phyloP scores from a whole-genome alignment of 805 yeast species.

The Schwanniomyces pseudopolymorphus region DNA sequence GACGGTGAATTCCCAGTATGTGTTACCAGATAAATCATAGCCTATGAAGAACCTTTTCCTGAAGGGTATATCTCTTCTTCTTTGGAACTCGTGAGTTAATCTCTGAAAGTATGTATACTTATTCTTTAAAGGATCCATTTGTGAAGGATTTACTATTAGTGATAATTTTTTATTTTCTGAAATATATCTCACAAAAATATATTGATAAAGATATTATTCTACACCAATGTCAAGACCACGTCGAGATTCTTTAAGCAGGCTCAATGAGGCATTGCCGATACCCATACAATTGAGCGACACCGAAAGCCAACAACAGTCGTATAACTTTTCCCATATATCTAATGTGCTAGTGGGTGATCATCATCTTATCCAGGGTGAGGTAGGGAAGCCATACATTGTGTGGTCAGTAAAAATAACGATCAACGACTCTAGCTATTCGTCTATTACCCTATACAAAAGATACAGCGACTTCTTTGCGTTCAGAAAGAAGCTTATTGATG shows the following conservation, averaged over 20 bases:
- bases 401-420: constrained; percentile 40
- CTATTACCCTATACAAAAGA: constrained; percentile 53
- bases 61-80: constrained; percentile 65
- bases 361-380: constrained; percentile 38
- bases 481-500: constrained; percentile 37
- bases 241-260: constrained; percentile 20
- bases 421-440: constrained; percentile 36
- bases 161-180: not conserved
- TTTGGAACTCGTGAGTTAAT: constrained; percentile 54
- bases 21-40: constrained; percentile 79
- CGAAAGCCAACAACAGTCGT: not conserved
- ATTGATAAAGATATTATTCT: not conserved
- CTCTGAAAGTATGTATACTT: constrained; percentile 53
- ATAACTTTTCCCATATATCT: constrained; percentile 30
- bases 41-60: constrained; percentile 69
- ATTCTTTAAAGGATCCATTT: constrained; percentile 50
- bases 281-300: constrained; percentile 32
- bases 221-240: constrained; percentile 7
- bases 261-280: constrained; percentile 33
- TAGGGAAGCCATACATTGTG: constrained; percentile 35
- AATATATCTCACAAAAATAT: not conserved
- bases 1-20: constrained; percentile 78
- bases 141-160: not conserved
- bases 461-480: constrained; percentile 63
- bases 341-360: constrained; percentile 43